These are phyloP conservation scores for Solanum hybrid DNA, from an alignment of 305 asterid genomes.

Conservation along the genomic window DNA sequence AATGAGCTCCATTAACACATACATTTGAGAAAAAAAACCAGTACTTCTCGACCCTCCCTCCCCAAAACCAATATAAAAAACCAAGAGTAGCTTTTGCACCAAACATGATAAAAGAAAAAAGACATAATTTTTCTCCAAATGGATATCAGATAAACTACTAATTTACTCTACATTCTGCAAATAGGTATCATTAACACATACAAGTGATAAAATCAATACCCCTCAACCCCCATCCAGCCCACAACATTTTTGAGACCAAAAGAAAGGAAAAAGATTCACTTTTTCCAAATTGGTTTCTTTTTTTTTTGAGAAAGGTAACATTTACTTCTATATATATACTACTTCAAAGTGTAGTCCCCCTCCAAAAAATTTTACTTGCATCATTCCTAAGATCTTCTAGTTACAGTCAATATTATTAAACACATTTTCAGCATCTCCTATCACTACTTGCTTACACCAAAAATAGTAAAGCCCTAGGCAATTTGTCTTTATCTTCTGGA, in stretches of 20 bases:
- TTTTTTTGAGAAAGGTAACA: no score
- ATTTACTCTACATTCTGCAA: background rate
- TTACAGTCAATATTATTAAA: no score
- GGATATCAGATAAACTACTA: background rate
- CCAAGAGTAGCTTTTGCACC: background rate
- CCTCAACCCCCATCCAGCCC: background rate
- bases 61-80: background rate
- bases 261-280: background rate
- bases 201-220: background rate
- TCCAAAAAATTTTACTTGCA: no score
- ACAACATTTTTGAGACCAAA: background rate
- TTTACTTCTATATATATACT: no score
- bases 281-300: background rate
- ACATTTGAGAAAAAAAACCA: background rate
- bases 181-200: background rate
- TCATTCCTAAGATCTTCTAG: no score
- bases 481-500: no score
- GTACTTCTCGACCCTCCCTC: background rate
- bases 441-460: no score
- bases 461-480: no score
- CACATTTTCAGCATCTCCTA: no score
- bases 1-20: background rate
- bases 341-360: no score
- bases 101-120: background rate
- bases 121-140: background rate